phyloP scores from a whole-genome alignment of 2,329 filamentous ascomycete species.

The Coniochaeta sp. region DNA sequence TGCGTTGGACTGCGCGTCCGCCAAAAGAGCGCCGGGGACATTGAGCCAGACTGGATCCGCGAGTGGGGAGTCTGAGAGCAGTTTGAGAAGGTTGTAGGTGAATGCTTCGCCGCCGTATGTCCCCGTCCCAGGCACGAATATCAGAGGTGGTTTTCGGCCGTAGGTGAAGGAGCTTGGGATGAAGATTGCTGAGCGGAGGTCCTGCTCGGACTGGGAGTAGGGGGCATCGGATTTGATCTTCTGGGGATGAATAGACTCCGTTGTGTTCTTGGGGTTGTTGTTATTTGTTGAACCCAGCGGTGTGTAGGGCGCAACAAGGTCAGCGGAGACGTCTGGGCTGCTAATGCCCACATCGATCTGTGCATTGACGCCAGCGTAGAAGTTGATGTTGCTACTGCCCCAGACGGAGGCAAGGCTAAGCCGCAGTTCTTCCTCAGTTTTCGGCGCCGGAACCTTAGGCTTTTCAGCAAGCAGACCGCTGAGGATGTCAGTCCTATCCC shows the following conservation, averaged over 20 bases:
- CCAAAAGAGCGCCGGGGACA: slow-evolving; percentile 36
- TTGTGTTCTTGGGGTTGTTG: background rate
- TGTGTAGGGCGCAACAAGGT: background rate
- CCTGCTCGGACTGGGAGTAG: slow-evolving; percentile 36
- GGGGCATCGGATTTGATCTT: slow-evolving; percentile 30
- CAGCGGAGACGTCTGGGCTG: background rate
- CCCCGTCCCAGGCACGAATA: slow-evolving; percentile 47
- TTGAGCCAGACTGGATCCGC: slow-evolving; percentile 49
- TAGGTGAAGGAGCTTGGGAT: slow-evolving; percentile 41
- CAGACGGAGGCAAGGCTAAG: background rate
- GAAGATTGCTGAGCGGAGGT: slow-evolving; percentile 42
- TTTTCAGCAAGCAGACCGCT: background rate
- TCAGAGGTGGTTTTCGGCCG: slow-evolving; percentile 35
- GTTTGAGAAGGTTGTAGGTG: slow-evolving; percentile 37
- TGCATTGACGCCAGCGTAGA: background rate
- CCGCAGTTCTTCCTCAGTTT: background rate
- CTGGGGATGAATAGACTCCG: background rate
- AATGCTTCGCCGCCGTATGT: slow-evolving; percentile 36
- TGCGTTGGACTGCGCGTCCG: slow-evolving; percentile 40
- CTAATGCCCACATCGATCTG: background rate
- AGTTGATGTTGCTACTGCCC: background rate
- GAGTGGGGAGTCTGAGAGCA: slow-evolving; percentile 31
- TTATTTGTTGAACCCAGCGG: background rate
- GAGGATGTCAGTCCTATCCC: background rate
- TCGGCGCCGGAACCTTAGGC: background rate